phyloP scores from a whole-genome alignment of 2,329 filamentous ascomycete genomes.

The Talaromyces sp. region DNA sequence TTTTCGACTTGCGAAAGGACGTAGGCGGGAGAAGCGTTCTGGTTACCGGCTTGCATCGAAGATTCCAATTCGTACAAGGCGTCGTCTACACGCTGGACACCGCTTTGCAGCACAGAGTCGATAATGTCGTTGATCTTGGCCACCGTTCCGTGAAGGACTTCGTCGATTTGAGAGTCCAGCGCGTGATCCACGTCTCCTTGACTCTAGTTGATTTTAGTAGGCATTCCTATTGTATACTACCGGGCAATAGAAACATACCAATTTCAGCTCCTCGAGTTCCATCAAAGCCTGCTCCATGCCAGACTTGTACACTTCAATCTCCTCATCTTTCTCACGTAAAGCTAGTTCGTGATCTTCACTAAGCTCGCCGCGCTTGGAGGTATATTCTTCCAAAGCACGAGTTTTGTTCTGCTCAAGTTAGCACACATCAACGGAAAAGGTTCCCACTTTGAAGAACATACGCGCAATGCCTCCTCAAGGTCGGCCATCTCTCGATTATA shows the following conservation, averaged over 20 bases:
- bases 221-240: no score
- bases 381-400: conserved; percentile 76
- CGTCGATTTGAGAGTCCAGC: conserved; percentile 86
- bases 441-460: conserved; percentile 25
- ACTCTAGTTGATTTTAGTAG: conserved; percentile 41
- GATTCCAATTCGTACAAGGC: conserved; percentile 96
- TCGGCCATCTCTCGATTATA: conserved; percentile 98
- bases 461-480: conserved; percentile 79
- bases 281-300: conserved; percentile 95
- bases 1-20: conserved; percentile 97
- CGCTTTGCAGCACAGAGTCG: conserved; percentile 89
- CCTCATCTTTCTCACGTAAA: conserved; percentile 91
- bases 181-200: conserved; percentile 73
- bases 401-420: conserved; percentile 67
- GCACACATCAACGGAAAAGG: conserved; percentile 2
- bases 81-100: conserved; percentile 90
- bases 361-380: conserved; percentile 72
- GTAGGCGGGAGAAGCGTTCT: conserved; percentile 91
- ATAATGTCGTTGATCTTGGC: conserved; percentile 97
- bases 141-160: conserved; percentile 77
- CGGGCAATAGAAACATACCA: conserved; percentile 41
- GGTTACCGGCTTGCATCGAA: conserved; percentile 96
- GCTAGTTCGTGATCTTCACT: conserved; percentile 80
- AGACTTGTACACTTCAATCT: conserved; percentile 96
- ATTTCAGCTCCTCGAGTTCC: conserved; percentile 80